phyloP scores from a whole-genome alignment of 108 stramenopile genomes.

The Skeletonema grethae region DNA sequence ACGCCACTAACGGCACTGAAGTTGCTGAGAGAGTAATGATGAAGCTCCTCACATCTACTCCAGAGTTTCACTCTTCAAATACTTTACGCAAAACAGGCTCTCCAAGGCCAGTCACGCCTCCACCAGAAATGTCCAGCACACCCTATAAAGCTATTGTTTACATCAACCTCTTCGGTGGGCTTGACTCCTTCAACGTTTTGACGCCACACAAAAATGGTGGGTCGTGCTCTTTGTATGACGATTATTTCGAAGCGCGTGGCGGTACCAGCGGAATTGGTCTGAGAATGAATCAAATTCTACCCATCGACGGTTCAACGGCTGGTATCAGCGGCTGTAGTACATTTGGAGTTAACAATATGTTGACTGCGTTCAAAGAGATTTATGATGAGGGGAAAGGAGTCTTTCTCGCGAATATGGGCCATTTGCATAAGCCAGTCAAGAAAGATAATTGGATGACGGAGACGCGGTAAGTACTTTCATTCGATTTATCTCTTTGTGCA shows the following conservation, averaged over 20 bases:
- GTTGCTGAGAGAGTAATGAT: constrained; percentile 34
- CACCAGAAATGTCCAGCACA: constrained; percentile 27
- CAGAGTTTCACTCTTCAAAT: constrained; percentile 58
- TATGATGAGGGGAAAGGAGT: constrained; percentile 51
- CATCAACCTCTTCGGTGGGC: constrained; percentile 39
- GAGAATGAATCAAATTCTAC: constrained; percentile 30
- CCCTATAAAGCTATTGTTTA: constrained; percentile 55
- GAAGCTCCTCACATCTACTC: constrained; percentile 36
- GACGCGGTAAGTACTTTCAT: constrained; percentile 6
- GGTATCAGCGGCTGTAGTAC: constrained; percentile 40
- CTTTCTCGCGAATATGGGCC: constrained; percentile 50
- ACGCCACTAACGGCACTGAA: constrained; percentile 15
- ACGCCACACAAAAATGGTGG: constrained; percentile 27
- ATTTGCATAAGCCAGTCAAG: constrained; percentile 46
- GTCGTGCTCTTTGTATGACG: constrained; percentile 24
- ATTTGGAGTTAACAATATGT: constrained; percentile 51
- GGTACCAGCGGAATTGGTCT: constrained; percentile 32
- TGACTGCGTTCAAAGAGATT: constrained; percentile 33
- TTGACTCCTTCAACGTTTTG: constrained; percentile 55
- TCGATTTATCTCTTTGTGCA: not conserved
- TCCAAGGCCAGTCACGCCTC: constrained; percentile 30
- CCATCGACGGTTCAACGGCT: constrained; percentile 43
- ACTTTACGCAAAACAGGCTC: constrained; percentile 32
- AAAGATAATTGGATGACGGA: constrained; percentile 44
- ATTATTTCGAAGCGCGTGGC: constrained; percentile 47